Percentiles rank a stretch among this genome's conserved stretches.
Conservation (phyloP, 2,329 filamentous ascomycete genomes). For the Microascus cirrosus region DNA sequence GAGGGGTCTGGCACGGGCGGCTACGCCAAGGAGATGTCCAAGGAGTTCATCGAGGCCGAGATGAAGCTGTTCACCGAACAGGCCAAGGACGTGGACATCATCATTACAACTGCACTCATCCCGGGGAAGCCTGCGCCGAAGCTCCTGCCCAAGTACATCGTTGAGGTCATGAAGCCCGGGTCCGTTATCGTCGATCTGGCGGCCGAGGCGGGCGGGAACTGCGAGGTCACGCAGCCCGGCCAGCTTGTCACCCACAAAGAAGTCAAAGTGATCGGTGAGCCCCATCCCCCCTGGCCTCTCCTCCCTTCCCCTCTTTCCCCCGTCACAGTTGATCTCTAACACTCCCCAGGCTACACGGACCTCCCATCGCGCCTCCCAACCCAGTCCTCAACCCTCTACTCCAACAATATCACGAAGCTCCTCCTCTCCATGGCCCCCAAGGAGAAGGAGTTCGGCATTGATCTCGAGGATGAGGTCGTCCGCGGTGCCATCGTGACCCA, state of each 20-base stretch:
- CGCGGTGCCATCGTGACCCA: slow-evolving; percentile 75
- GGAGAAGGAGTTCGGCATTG: slow-evolving; percentile 69
- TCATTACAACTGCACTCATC: slow-evolving; percentile 87
- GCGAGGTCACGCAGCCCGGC: slow-evolving; percentile 67
- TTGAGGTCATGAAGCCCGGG: slow-evolving; percentile 79
- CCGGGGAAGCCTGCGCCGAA: slow-evolving; percentile 75
- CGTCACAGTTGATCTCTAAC: background rate
- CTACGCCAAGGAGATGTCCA: slow-evolving; percentile 90
- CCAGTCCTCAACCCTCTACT: slow-evolving; percentile 82
- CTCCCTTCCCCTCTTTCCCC: background rate
- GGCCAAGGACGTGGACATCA: slow-evolving; percentile 78
- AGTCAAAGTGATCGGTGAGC: slow-evolving; percentile 70
- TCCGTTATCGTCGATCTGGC: slow-evolving; percentile 83
- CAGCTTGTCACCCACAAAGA: slow-evolving; percentile 61
- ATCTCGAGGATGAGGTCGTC: slow-evolving; percentile 75
- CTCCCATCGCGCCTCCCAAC: slow-evolving; percentile 77
- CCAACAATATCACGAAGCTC: slow-evolving; percentile 88
- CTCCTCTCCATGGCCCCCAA: slow-evolving; percentile 70
- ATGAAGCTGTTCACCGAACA: slow-evolving; percentile 90
- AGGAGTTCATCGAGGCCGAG: slow-evolving; percentile 84
- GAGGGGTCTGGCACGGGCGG: slow-evolving; percentile 76
- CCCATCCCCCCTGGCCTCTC: slow-evolving; percentile 1
- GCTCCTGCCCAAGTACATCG: slow-evolving; percentile 69
- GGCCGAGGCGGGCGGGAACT: slow-evolving; percentile 80
- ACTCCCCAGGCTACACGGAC: slow-evolving; percentile 61